Conservation (phyloP, 2,329 filamentous ascomycete genomes). For the Colletotrichum eremochloae region DNA sequence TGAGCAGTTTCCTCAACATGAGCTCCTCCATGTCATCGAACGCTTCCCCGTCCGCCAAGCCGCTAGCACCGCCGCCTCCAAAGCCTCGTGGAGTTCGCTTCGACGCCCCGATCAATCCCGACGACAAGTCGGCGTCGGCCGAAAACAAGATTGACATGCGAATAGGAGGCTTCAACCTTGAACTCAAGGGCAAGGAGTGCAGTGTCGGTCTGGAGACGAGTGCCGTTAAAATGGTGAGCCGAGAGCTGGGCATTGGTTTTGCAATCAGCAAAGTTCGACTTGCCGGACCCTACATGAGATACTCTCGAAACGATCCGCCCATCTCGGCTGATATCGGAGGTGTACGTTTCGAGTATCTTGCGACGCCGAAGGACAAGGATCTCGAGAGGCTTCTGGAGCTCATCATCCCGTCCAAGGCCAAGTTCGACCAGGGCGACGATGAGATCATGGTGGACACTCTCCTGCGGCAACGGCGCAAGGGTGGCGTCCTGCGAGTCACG, state of each 20-base stretch:
- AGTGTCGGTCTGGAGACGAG: constrained; percentile 81
- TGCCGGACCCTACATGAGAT: constrained; percentile 75
- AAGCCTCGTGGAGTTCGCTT: constrained; percentile 71
- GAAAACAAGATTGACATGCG: constrained; percentile 81
- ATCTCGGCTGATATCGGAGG: constrained; percentile 74
- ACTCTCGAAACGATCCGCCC: constrained; percentile 68
- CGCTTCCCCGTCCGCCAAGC: constrained; percentile 63
- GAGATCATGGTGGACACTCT: constrained; percentile 96
- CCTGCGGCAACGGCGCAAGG: constrained; percentile 86
- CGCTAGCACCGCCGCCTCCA: constrained; percentile 53
- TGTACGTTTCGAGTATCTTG: constrained; percentile 79
- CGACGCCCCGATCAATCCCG: constrained; percentile 64
- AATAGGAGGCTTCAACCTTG: constrained; percentile 81
- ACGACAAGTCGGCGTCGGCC: constrained; percentile 60
- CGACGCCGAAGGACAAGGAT: constrained; percentile 81
- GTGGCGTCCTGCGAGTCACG: constrained; percentile 80
- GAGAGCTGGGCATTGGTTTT: constrained; percentile 78
- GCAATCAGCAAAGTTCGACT: constrained; percentile 82
- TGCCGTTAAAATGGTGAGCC: constrained; percentile 83
- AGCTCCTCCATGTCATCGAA: constrained; percentile 86
- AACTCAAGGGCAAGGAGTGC: constrained; percentile 83
- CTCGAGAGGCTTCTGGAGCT: constrained; percentile 85
- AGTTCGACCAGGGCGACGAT: constrained; percentile 86
- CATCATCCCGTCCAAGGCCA: constrained; percentile 91
- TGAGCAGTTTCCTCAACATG: constrained; percentile 91